These are phyloP conservation scores for Penstemon barbatus DNA, from an alignment of 257 asterid genomes.

Conservation along the genomic window DNA sequence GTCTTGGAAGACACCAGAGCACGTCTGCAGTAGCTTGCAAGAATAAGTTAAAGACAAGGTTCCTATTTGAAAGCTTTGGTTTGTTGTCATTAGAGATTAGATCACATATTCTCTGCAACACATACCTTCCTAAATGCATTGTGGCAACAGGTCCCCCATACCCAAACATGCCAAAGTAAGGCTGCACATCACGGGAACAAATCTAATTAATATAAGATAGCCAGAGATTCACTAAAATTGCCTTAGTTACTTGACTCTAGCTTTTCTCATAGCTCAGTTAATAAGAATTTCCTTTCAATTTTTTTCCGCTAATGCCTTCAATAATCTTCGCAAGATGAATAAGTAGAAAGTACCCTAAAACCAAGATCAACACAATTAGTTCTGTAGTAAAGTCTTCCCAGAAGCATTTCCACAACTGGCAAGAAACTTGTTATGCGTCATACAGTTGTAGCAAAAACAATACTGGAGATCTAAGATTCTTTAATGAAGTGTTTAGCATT, in stretches of 20 bases:
- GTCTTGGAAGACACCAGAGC: conserved; percentile 70
- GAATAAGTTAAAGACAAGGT: neutral
- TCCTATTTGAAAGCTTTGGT: neutral
- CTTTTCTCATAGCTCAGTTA: too few relatives aligned
- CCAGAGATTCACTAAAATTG: neutral
- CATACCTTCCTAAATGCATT: conserved; percentile 80
- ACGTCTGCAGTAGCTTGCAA: conserved; percentile 38
- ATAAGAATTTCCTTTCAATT: too few relatives aligned
- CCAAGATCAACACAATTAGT: too few relatives aligned
- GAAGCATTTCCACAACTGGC: too few relatives aligned
- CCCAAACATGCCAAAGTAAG: conserved; percentile 86
- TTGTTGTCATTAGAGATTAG: conserved; percentile 4
- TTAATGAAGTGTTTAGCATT: too few relatives aligned
- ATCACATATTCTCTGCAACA: conserved; percentile 16
- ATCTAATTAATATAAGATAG: conserved; percentile 19
- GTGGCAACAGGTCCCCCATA: conserved; percentile 81
- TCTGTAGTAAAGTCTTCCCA: neutral
- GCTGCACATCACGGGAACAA: conserved; percentile 45
- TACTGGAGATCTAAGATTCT: too few relatives aligned
- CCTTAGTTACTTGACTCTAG: too few relatives aligned
- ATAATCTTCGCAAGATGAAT: too few relatives aligned
- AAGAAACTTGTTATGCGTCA: too few relatives aligned
- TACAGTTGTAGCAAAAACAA: too few relatives aligned
- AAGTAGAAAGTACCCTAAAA: too few relatives aligned
- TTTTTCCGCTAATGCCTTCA: too few relatives aligned